These are phyloP conservation scores for Apiotrichum siamense DNA, from an alignment of 1,284 basidiomycete genomes.

Conservation along the genomic window DNA sequence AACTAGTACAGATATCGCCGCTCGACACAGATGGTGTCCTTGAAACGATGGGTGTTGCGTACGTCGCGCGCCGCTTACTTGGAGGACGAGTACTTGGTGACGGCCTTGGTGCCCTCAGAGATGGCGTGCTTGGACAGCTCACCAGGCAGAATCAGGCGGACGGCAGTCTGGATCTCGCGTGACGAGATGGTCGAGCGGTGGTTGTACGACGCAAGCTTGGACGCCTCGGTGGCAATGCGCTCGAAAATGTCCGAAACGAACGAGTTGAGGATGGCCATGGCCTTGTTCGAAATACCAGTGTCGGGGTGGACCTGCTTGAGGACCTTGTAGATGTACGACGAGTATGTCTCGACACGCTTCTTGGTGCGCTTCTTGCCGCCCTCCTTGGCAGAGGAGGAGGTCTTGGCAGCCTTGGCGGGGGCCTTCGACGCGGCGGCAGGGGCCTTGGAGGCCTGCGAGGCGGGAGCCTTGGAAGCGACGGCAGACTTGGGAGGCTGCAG, in stretches of 20 bases:
- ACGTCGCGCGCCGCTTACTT: slow-evolving; percentile 40
- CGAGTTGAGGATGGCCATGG: slow-evolving; percentile 89
- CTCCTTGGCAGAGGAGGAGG: slow-evolving; percentile 55
- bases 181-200: slow-evolving; percentile 93
- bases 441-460: slow-evolving; percentile 52
- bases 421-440: slow-evolving; percentile 51
- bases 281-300: slow-evolving; percentile 91
- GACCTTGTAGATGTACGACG: slow-evolving; percentile 86
- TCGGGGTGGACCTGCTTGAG: slow-evolving; percentile 76
- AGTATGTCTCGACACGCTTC: slow-evolving; percentile 84
- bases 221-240: slow-evolving; percentile 82
- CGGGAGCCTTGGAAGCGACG: slow-evolving; percentile 55
- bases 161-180: slow-evolving; percentile 86
- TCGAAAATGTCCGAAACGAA: slow-evolving; percentile 93
- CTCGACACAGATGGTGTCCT: no score
- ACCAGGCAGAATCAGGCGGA: slow-evolving; percentile 81
- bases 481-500: slow-evolving; percentile 45
- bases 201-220: slow-evolving; percentile 84
- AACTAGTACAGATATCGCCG: no score
- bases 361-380: slow-evolving; percentile 81
- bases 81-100: slow-evolving; percentile 53
- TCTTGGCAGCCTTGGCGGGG: slow-evolving; percentile 66
- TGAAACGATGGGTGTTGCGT: background rate
- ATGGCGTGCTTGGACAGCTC: slow-evolving; percentile 76
- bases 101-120: slow-evolving; percentile 61